Base-by-base conservation (phyloP, 2,329 filamentous ascomycete genomes). In the Aureobasidium sp. region DNA sequence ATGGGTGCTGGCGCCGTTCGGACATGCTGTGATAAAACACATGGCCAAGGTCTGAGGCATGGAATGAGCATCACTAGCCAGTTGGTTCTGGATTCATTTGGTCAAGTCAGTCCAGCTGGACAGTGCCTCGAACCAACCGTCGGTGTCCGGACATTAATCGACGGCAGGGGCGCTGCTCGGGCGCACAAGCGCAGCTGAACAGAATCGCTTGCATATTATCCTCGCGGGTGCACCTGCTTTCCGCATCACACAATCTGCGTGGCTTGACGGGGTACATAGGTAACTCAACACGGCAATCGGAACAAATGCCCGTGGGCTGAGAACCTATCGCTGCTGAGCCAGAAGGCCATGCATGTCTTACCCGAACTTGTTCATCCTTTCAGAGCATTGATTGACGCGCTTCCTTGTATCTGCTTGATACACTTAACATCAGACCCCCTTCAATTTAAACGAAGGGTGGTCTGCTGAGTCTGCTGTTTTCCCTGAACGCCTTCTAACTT, bases 141-240 rank as follows among this genome's bases (percentile, higher is more conserved):
- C 52, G 17, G 26, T 48, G 29, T 51, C 47, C 47, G 47, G 47
- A 36, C 47, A 51, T 51, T 36, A 39, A 52, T 37, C 50, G 13
- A 15, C 50, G 50, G 34, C 34, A 52, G 34, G 50, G 48, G 48
- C 32, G 24, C 36, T 26, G 50, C 50, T 26, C 20, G 32, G 36
- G 20, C 32, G 52, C 52, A 39, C 50, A 53, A 37, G 50, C 26
- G 52, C 37, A 55, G 52, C 52, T 55, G 52, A 55, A 32, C 46
- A 29, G 52, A 20, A 55, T 55, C 26, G 52, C 52, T 55, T 55
- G 52, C 52, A 55, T 55, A 48, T 48, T 47, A 29, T 47, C 32
- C 3, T 24, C 26, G 52, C 52, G 52, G 52, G 36, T 55, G 26
- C 52, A 55, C 52, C 52, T 55, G 52, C 52, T 55, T 55, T 32